These are phyloP conservation scores for Cryptococcus maquisensis DNA, from an alignment of 1,284 basidiomycete species.

Conservation along the genomic window DNA sequence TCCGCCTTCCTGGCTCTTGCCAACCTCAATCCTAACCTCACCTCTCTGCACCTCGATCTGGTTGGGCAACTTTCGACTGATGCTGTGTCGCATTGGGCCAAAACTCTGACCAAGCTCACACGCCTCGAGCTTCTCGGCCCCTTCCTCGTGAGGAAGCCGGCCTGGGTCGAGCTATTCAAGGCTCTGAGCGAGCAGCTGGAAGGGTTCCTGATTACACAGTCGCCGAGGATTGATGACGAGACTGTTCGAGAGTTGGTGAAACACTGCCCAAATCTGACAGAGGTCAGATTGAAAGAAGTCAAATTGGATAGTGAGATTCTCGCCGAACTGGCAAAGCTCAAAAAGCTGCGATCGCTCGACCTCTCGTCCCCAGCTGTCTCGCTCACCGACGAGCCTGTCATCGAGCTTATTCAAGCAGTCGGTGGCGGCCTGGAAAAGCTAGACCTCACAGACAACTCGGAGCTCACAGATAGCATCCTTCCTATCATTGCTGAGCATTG, in stretches of 20 bases:
- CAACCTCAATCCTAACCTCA: constrained; percentile 74
- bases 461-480: constrained; percentile 59
- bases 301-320: constrained; percentile 65
- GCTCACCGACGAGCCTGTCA: constrained; percentile 59
- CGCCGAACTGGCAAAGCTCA: constrained; percentile 51
- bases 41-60: constrained; percentile 70
- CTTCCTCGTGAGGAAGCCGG: constrained; percentile 71
- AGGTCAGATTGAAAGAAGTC: constrained; percentile 74
- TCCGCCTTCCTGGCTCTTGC: constrained; percentile 65
- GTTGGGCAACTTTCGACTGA: constrained; percentile 79
- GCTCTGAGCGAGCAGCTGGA: constrained; percentile 60
- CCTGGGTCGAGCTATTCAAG: constrained; percentile 74
- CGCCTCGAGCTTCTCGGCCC: constrained; percentile 80
- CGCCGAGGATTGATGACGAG: constrained; percentile 77
- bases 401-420: constrained; percentile 56
- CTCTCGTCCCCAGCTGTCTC: constrained; percentile 39
- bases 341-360: constrained; percentile 36
- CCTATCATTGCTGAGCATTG: constrained; percentile 59
- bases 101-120: constrained; percentile 62
- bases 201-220: constrained; percentile 75
- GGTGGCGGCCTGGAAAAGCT: constrained; percentile 58
- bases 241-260: constrained; percentile 64
- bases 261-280: constrained; percentile 60
- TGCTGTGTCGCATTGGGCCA: constrained; percentile 63
- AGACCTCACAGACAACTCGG: constrained; percentile 62